These are phyloP conservation scores for Panellus pusillus DNA, from an alignment of 768 basidiomycete species.

Conservation along the genomic window DNA sequence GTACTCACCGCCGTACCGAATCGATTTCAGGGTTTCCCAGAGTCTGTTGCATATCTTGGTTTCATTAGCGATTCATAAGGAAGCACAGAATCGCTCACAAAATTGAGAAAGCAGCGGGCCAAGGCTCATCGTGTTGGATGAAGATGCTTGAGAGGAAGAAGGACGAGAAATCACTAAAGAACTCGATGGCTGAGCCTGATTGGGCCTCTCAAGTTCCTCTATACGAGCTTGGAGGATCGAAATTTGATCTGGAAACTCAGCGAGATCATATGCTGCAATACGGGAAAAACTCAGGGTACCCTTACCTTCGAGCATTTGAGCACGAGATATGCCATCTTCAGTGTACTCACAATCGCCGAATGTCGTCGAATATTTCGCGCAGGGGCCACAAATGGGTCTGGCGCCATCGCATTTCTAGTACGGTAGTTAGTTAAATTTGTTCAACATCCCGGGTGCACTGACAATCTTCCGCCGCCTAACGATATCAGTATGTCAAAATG, in stretches of 20 bases:
- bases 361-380: slow-evolving; percentile 1
- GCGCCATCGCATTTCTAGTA: slow-evolving; percentile 19
- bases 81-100: neutral
- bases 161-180: too few species aligned
- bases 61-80: neutral
- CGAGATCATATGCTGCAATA: neutral
- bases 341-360: slow-evolving; percentile 19
- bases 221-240: slow-evolving; percentile 15
- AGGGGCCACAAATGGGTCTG: slow-evolving; percentile 17
- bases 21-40: neutral
- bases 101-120: slow-evolving; percentile 15
- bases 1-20: slow-evolving; percentile 12
- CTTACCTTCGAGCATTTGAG: slow-evolving; percentile 17
- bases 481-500: neutral
- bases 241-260: slow-evolving; percentile 12
- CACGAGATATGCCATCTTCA: slow-evolving; percentile 12
- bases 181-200: neutral
- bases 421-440: too few species aligned
- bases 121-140: slow-evolving; percentile 7
- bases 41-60: slow-evolving; percentile 14
- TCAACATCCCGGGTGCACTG: neutral
- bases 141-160: neutral
- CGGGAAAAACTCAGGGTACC: neutral
- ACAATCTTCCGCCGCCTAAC: slow-evolving; percentile 17
- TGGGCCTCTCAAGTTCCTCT: slow-evolving; percentile 9